phyloP scores from a whole-genome alignment of 495 filamentous ascomycete species.

The Penicillium manginii region DNA sequence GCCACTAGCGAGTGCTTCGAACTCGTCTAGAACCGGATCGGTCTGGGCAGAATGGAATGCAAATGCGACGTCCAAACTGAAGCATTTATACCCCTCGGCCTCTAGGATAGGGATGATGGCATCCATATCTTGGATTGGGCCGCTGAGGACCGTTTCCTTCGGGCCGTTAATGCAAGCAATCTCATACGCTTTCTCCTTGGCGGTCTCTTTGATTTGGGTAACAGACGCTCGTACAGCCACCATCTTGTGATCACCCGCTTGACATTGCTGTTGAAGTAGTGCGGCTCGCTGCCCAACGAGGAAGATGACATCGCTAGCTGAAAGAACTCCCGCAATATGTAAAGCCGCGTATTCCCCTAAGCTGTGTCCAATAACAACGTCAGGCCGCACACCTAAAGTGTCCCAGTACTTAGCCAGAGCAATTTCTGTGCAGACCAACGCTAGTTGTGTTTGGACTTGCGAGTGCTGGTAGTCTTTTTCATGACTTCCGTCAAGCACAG shows the following conservation, averaged over 20 bases:
- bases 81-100: slow-evolving; percentile 26
- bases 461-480: slow-evolving; percentile 16
- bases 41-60: slow-evolving; percentile 60
- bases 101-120: slow-evolving; percentile 9
- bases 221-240: slow-evolving; percentile 49
- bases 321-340: slow-evolving; percentile 66
- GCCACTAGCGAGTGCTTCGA: slow-evolving; percentile 36
- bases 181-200: slow-evolving; percentile 14
- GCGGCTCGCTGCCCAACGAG: slow-evolving; percentile 35
- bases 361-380: slow-evolving; percentile 79
- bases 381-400: slow-evolving; percentile 71
- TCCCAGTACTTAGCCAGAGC: slow-evolving; percentile 74
- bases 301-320: slow-evolving; percentile 73
- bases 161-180: slow-evolving; percentile 68
- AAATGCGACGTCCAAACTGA: slow-evolving; percentile 50
- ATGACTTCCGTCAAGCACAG: slow-evolving; percentile 42
- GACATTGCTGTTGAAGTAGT: slow-evolving; percentile 25
- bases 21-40: slow-evolving; percentile 52
- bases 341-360: slow-evolving; percentile 62
- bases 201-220: neutral
- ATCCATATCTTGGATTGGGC: slow-evolving; percentile 45
- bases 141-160: slow-evolving; percentile 63
- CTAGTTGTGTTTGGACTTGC: slow-evolving; percentile 71
- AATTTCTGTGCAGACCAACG: slow-evolving; percentile 71
- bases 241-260: slow-evolving; percentile 46